These are phyloP conservation scores for Fagus sylvatica DNA, from an alignment of 306 rosid species.

Conservation along the genomic window DNA sequence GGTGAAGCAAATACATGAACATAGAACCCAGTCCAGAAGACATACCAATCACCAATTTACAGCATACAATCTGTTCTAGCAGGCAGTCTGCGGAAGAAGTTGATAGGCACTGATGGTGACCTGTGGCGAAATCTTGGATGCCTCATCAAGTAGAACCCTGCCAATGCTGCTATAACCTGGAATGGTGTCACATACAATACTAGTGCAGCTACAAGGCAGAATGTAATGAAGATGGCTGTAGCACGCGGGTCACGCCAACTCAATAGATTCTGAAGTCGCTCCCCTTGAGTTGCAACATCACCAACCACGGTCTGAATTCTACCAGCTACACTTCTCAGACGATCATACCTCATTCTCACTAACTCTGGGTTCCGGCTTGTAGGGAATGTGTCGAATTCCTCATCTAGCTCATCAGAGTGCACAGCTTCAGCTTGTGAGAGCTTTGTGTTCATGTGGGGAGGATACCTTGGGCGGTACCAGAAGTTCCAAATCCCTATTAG, in stretches of 20 bases:
- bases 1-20: slow-evolving; percentile 4
- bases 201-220: slow-evolving; percentile 42
- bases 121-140: slow-evolving; percentile 52
- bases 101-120: slow-evolving; percentile 48
- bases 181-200: slow-evolving; percentile 47
- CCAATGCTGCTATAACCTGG: slow-evolving; percentile 42
- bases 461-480: slow-evolving; percentile 53
- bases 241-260: slow-evolving; percentile 59
- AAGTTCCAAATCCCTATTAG: slow-evolving; percentile 56
- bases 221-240: slow-evolving; percentile 40
- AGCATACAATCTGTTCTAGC: slow-evolving; percentile 47
- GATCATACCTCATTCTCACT: slow-evolving; percentile 56
- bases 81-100: slow-evolving; percentile 58
- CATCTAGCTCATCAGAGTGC: slow-evolving; percentile 56
- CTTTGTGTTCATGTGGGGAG: slow-evolving; percentile 56
- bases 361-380: slow-evolving; percentile 34
- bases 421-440: slow-evolving; percentile 48
- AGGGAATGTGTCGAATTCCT: slow-evolving; percentile 59
- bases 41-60: slow-evolving; percentile 9
- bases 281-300: slow-evolving; percentile 59
- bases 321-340: slow-evolving; percentile 52
- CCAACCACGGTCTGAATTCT: slow-evolving; percentile 52
- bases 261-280: slow-evolving; percentile 41
- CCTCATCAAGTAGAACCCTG: slow-evolving; percentile 38
- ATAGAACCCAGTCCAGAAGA: background rate